Evolutionary conservation across 345 rosid species (phyloP).

Genomic region (Rhodomyrtus tomentosa): DNA sequence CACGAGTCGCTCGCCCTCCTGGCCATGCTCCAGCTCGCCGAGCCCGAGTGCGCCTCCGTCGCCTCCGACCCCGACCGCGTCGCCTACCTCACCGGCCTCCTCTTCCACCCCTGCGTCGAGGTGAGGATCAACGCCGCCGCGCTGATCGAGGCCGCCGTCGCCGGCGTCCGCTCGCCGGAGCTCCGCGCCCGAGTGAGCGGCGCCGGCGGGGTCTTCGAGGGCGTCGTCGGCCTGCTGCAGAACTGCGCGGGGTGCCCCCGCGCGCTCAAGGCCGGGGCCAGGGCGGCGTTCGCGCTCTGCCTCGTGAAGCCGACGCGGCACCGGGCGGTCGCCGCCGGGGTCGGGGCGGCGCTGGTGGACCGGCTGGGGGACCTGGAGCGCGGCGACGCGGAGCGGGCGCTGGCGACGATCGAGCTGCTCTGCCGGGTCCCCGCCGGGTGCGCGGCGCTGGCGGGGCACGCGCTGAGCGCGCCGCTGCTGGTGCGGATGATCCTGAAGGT

Average conservation of each 20-base stretch:
- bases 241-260: constrained; percentile 46
- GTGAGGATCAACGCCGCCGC: constrained; percentile 73
- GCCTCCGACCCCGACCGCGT: constrained; percentile 43
- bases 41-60: constrained; percentile 46
- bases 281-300: constrained; percentile 77
- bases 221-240: constrained; percentile 57
- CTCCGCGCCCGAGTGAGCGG: constrained; percentile 43
- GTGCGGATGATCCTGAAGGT: constrained; percentile 67
- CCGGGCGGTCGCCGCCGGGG: constrained; percentile 71
- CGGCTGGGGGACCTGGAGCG: constrained; percentile 66
- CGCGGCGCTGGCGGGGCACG: constrained; percentile 52
- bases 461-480: constrained; percentile 66
- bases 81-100: constrained; percentile 24
- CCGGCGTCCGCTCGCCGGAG: constrained; percentile 58
- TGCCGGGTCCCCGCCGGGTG: constrained; percentile 73
- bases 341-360: constrained; percentile 50
- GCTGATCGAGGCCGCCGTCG: constrained; percentile 61
- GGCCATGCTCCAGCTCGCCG: constrained; percentile 53
- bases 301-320: constrained; percentile 72
- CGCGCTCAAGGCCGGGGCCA: constrained; percentile 59
- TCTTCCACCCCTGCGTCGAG: constrained; percentile 52
- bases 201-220: constrained; percentile 52
- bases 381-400: constrained; percentile 74
- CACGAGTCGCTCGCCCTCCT: constrained; percentile 60
- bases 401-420: constrained; percentile 80